Conservation (phyloP, 352 stramenopile genomes). For the Aphanomyces astaci region DNA sequence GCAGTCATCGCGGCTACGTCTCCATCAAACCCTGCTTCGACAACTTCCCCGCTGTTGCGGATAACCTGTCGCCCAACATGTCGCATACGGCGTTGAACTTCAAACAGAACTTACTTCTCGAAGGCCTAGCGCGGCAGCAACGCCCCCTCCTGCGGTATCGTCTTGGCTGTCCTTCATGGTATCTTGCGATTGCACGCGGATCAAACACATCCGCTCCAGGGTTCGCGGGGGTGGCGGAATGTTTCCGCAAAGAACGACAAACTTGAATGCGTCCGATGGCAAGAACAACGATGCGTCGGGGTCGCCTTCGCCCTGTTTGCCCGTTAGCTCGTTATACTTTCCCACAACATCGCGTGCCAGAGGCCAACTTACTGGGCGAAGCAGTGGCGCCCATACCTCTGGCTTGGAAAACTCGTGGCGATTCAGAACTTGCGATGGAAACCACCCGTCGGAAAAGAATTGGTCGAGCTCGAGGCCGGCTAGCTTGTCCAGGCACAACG, state of each 20-base stretch:
- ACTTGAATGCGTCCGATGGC: conserved; percentile 80
- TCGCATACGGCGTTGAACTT: neutral
- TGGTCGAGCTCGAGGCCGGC: conserved; percentile 60
- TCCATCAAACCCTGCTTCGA: conserved; percentile 85
- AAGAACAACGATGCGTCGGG: conserved; percentile 48
- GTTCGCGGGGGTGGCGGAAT: conserved; percentile 40
- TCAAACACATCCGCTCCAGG: conserved; percentile 55
- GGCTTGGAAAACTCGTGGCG: conserved; percentile 62
- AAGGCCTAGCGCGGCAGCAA: conserved; percentile 49
- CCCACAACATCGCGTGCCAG: neutral
- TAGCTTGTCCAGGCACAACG: conserved; percentile 69
- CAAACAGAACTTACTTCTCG: conserved; percentile 31
- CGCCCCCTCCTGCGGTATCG: conserved; percentile 21
- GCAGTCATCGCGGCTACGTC: conserved; percentile 62
- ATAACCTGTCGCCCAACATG: conserved; percentile 25
- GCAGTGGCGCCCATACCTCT: conserved; percentile 34
- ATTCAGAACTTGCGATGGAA: conserved; percentile 63
- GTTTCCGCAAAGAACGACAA: conserved; percentile 59
- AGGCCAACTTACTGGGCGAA: conserved; percentile 20
- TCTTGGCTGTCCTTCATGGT: conserved; percentile 17
- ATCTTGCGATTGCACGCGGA: conserved; percentile 35
- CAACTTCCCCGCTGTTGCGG: conserved; percentile 69
- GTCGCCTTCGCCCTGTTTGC: conserved; percentile 39
- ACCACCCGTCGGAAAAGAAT: conserved; percentile 58
- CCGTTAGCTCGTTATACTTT: too few species aligned